Percentiles rank a stretch among this genome's conserved stretches.
phyloP scores from a whole-genome alignment of 257 asterid species.

The Jasminum sambac region DNA sequence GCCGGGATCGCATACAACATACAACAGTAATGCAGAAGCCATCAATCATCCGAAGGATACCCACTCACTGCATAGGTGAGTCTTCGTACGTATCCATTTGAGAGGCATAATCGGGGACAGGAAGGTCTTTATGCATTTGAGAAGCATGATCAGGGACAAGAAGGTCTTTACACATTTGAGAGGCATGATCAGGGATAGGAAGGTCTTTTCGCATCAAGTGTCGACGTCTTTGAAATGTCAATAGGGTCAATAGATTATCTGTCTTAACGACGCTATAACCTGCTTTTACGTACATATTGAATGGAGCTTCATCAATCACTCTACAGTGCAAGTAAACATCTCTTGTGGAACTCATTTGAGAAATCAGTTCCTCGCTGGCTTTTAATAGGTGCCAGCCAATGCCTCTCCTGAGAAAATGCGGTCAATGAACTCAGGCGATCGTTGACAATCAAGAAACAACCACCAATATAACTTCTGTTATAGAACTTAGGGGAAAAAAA shows the following conservation, averaged over 20 bases:
- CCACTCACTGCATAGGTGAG: constrained; percentile 35
- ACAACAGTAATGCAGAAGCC: constrained; percentile 29
- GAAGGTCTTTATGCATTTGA: constrained; percentile 69
- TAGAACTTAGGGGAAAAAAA: constrained; percentile 4
- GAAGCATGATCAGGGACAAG: constrained; percentile 42
- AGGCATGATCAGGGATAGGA: constrained; percentile 42
- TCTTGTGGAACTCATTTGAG: constrained; percentile 65
- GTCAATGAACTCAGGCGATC: background rate
- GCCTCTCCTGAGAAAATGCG: constrained; percentile 68
- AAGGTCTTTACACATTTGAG: constrained; percentile 58
- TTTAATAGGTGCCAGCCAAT: constrained; percentile 89
- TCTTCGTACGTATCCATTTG: constrained; percentile 37
- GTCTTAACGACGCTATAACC: constrained; percentile 75
- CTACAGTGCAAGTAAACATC: constrained; percentile 91
- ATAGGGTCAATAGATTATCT: constrained; percentile 71
- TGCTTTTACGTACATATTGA: constrained; percentile 78
- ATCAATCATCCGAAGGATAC: constrained; percentile 8
- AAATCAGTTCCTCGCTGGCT: constrained; percentile 82
- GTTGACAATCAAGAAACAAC: background rate
- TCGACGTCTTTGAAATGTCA: constrained; percentile 83
- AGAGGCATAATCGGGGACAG: constrained; percentile 39
- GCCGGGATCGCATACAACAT: constrained; percentile 28
- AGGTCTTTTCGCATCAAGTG: constrained; percentile 84
- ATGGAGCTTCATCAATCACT: constrained; percentile 78
- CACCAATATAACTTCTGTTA: background rate